Conservation (phyloP, 129 eudicot genomes). For the Artemisia annua region DNA sequence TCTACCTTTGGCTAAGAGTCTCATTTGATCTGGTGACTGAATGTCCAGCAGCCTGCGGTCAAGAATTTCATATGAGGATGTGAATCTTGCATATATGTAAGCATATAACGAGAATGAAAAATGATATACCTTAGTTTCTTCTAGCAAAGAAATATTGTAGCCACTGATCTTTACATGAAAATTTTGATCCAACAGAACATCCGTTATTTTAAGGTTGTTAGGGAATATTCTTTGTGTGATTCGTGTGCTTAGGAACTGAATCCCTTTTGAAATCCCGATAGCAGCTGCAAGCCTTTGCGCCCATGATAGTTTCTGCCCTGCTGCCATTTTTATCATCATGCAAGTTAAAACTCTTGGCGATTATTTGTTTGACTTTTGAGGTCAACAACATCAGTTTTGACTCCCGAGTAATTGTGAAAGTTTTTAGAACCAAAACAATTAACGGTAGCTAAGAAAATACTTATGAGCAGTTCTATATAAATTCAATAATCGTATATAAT, state of each 20-base stretch:
- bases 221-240: slow-evolving; percentile 50
- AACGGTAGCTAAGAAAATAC: not conserved
- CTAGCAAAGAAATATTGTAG: slow-evolving; percentile 51
- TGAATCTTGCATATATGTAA: not conserved
- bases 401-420: not conserved
- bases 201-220: slow-evolving; percentile 50
- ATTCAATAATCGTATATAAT: not conserved
- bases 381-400: slow-evolving; percentile 11
- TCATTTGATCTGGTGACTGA: slow-evolving; percentile 39
- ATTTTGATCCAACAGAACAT: slow-evolving; percentile 56
- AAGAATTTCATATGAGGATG: not conserved
- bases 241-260: slow-evolving; percentile 63
- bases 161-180: slow-evolving; percentile 62
- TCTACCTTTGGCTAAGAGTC: slow-evolving; percentile 32
- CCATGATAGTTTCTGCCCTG: slow-evolving; percentile 51
- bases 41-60: slow-evolving; percentile 34
- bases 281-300: slow-evolving; percentile 57
- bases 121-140: slow-evolving; percentile 26
- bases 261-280: slow-evolving; percentile 61
- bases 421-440: not conserved
- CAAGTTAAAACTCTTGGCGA: not conserved
- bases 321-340: slow-evolving; percentile 32
- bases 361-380: slow-evolving; percentile 9
- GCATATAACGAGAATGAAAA: not conserved
- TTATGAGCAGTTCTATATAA: not conserved